Conservation (phyloP, 805 yeast genomes). For the Zygosaccharomyces bailii region DNA sequence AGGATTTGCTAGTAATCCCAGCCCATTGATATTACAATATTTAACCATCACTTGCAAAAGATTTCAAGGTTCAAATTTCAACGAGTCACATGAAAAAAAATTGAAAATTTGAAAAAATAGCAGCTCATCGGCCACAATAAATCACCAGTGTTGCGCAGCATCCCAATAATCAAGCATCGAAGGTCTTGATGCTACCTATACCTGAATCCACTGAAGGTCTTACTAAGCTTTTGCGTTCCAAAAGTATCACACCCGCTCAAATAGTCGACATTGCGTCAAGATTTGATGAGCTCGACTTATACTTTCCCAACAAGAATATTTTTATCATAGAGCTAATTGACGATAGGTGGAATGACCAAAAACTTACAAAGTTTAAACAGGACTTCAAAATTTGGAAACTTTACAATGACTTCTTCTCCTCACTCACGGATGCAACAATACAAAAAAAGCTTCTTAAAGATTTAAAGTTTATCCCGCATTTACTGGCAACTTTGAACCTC, state of each 20-base stretch:
- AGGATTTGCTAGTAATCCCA: not conserved
- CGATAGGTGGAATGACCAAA: constrained; percentile 55
- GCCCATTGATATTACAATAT: constrained; percentile 1
- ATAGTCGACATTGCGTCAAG: constrained; percentile 38
- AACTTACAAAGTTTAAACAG: constrained; percentile 43
- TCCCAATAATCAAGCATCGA: not conserved
- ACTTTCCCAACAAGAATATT: constrained; percentile 51
- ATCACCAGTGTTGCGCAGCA: constrained; percentile 14
- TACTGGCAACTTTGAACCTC: constrained; percentile 22
- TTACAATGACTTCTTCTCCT: constrained; percentile 41
- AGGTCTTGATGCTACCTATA: constrained; percentile 10
- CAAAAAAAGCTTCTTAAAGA: constrained; percentile 44
- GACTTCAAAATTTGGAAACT: constrained; percentile 48
- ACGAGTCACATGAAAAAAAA: constrained; percentile 9
- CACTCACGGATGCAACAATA: constrained; percentile 26
- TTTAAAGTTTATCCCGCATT: constrained; percentile 38
- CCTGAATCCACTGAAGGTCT: constrained; percentile 45
- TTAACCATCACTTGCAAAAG: constrained; percentile 3
- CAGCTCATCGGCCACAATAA: constrained; percentile 11
- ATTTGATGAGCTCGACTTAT: constrained; percentile 39
- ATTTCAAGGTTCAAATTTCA: constrained; percentile 6
- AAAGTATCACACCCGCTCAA: constrained; percentile 42
- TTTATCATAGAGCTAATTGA: constrained; percentile 59
- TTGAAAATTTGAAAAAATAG: constrained; percentile 7
- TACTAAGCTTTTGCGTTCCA: constrained; percentile 57